Base-by-base conservation (phyloP, 768 basidiomycete species). In the Naganishia vishniacii region DNA sequence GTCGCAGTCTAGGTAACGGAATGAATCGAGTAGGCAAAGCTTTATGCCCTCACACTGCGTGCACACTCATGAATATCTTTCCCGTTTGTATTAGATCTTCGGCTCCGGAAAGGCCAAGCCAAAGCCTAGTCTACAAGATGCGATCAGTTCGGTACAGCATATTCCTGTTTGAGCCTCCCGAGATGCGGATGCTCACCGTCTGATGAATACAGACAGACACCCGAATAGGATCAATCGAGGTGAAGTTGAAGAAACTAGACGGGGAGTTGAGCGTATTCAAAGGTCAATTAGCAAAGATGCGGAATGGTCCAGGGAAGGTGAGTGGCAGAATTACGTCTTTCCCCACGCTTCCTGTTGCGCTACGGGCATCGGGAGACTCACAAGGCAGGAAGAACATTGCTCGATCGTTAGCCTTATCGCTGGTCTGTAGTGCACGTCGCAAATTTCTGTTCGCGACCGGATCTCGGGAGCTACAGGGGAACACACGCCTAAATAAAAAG, bases 231-330 rank as follows among this genome's bases (percentile, higher is more conserved):
- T 85, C 88, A 13, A 88, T 95, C 67, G 92, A 99, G 76, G 93
- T 97, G 75, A 99, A 98, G 81, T 81, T 99, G 70, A 88, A 87
- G 80, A 99, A 98, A 77, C 83, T 99, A 29, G 93, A 98, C 72
- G 93, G 86, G 5, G 95, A 99, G 74, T 83, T 99, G 20, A 82
- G 81, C 49, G 82, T 88, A 41, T 97, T 95, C 81, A 91, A 92
- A 78, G 91, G 93, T 61, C 95, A 98, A 79, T 90, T 99, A 89
- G 83, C 85, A 71, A 94, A 91, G 79, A 81, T 99, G 75, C 82
- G 91, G 25, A 87, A 86, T 69, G 95, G 95, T 0, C 92, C 95
- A 26, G 94, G 94, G 58, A 99, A 95, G 85, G 93, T 93, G 70
- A 53, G 79, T 69, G 3, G 32, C 28, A 4, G n/a, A n/a, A n/a